phyloP scores from a whole-genome alignment of 805 yeast genomes.

The Lipomyces starkeyi region DNA sequence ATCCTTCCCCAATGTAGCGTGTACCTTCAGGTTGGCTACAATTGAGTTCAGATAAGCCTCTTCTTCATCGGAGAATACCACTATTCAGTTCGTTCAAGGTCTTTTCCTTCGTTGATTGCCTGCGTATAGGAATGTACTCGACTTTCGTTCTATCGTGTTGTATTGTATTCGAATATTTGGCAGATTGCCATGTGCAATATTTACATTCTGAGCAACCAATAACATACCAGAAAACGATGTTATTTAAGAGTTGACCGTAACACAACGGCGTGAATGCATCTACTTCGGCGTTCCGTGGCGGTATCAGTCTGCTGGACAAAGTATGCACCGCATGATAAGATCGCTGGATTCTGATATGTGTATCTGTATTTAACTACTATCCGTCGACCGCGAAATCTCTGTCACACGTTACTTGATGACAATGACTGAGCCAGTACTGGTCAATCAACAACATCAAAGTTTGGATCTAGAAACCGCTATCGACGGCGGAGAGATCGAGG shows the following conservation, averaged over 20 bases:
- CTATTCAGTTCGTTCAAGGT: background rate
- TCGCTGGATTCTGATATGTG: conserved; percentile 2
- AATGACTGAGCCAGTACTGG: background rate
- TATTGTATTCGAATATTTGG: background rate
- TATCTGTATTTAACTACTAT: background rate
- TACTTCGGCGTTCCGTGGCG: background rate
- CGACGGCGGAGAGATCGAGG: background rate
- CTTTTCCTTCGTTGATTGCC: background rate
- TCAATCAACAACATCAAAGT: background rate
- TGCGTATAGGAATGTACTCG: background rate
- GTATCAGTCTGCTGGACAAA: background rate
- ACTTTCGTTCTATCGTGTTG: background rate
- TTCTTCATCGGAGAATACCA: background rate
- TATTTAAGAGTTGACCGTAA: background rate
- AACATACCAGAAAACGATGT: background rate
- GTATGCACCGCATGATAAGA: background rate
- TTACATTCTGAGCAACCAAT: background rate
- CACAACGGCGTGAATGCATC: background rate
- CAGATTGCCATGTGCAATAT: background rate
- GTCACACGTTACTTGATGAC: background rate
- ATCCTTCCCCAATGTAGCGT: background rate
- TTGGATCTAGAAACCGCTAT: background rate
- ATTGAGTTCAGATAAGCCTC: background rate
- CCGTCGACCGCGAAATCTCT: background rate
- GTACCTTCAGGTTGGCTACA: background rate